These are phyloP conservation scores for Chondrus crispus DNA, from an alignment of 23 red algal species.

Conservation along the genomic window DNA sequence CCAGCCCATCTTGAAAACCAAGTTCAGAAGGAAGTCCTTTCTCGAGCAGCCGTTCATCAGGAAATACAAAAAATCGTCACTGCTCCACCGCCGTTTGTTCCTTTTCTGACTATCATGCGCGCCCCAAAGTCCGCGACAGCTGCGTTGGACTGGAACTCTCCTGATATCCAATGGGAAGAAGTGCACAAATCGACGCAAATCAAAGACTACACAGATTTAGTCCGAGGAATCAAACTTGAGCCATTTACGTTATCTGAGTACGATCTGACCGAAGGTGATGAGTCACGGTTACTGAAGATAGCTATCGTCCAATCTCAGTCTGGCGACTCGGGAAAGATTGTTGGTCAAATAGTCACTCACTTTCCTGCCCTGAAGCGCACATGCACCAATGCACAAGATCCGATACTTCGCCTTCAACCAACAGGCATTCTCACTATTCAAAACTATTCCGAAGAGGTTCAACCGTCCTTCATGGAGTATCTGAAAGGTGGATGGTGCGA, in stretches of 20 bases:
- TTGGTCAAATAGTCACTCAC: conserved; percentile 14
- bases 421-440: conserved; percentile 40
- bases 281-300: conserved; percentile 22
- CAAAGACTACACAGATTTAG: conserved; percentile 54
- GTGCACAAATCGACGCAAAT: conserved; percentile 40
- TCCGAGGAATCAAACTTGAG: conserved; percentile 15
- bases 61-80: conserved; percentile 25
- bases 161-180: conserved; percentile 61
- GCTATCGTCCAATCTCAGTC: conserved; percentile 11
- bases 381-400: conserved; percentile 38
- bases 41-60: conserved; percentile 21
- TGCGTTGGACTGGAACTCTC: conserved; percentile 12
- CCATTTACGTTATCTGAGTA: conserved; percentile 66
- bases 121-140: conserved; percentile 31
- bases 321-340: not conserved
- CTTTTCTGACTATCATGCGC: conserved; percentile 42
- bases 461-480: conserved; percentile 78
- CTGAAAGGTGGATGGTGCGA: conserved; percentile 69
- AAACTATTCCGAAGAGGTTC: conserved; percentile 2
- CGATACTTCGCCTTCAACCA: not conserved
- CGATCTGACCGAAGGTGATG: conserved; percentile 56
- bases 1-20: conserved; percentile 54
- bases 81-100: conserved; percentile 59
- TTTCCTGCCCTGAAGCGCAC: conserved; percentile 35
- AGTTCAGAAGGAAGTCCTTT: not conserved